Conservation (phyloP, 2,329 filamentous ascomycete species). For the Beauveria australis region DNA sequence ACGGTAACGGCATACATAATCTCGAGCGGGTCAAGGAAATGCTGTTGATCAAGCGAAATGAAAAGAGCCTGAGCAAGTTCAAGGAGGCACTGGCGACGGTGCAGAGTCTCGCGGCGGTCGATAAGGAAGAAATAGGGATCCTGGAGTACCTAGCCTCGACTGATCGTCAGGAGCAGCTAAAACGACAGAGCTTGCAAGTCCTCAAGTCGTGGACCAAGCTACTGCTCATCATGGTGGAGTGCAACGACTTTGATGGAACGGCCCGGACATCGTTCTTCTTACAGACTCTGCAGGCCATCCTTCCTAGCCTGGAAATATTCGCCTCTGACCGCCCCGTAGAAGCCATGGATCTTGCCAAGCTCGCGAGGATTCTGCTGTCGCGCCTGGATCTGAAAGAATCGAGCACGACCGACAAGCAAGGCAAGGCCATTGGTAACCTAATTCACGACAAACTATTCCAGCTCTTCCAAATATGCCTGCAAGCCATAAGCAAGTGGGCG, state of each 20-base stretch:
- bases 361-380: slow-evolving; percentile 66
- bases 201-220: slow-evolving; percentile 80
- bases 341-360: slow-evolving; percentile 65
- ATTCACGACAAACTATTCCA: slow-evolving; percentile 86
- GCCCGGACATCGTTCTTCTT: slow-evolving; percentile 71
- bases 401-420: slow-evolving; percentile 32
- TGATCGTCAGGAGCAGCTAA: slow-evolving; percentile 55
- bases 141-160: slow-evolving; percentile 52
- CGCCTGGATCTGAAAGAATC: slow-evolving; percentile 53
- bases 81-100: slow-evolving; percentile 35
- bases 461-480: slow-evolving; percentile 79
- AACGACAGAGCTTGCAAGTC: slow-evolving; percentile 52
- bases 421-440: slow-evolving; percentile 53
- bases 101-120: slow-evolving; percentile 41
- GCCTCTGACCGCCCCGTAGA: slow-evolving; percentile 61
- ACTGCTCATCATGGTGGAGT: slow-evolving; percentile 72
- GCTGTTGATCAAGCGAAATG: slow-evolving; percentile 59
- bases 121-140: slow-evolving; percentile 52
- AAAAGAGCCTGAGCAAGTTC: slow-evolving; percentile 28
- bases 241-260: slow-evolving; percentile 67
- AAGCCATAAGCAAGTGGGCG: slow-evolving; percentile 67
- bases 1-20: slow-evolving; percentile 55
- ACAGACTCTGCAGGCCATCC: slow-evolving; percentile 76
- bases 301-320: slow-evolving; percentile 78
- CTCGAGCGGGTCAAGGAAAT: slow-evolving; percentile 65